A percentile compares a stretch with the other conserved stretches of the same genome.
Evolutionary conservation across 257 asterid species (phyloP).

Genomic region (Jasminum sambac): DNA sequence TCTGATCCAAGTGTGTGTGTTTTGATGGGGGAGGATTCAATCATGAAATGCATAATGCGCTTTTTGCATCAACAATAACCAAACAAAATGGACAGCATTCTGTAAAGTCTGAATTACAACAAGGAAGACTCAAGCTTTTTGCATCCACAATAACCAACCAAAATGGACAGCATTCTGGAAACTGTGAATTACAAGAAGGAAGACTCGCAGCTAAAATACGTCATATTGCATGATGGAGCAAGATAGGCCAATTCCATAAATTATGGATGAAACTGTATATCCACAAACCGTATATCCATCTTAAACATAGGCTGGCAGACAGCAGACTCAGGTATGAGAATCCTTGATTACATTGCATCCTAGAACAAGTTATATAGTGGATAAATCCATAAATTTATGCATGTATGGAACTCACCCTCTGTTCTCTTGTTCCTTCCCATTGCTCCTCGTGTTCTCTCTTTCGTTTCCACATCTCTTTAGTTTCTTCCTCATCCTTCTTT

Average conservation of each 20-base stretch:
- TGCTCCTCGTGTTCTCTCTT: slow-evolving; percentile 99
- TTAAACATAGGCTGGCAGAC: too few relatives aligned
- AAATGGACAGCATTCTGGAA: too few relatives aligned
- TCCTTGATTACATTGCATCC: not conserved
- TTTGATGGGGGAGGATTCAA: too few relatives aligned
- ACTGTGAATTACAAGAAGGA: too few relatives aligned
- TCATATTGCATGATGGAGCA: not conserved
- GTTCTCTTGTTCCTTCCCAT: slow-evolving; percentile 99
- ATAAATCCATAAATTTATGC: not conserved
- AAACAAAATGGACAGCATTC: too few relatives aligned
- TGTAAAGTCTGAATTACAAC: too few relatives aligned
- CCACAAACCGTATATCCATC: too few relatives aligned
- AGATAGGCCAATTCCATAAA: not conserved
- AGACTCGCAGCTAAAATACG: not conserved
- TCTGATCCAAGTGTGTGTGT: not conserved
- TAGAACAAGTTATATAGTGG: not conserved
- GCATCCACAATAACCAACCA: too few relatives aligned
- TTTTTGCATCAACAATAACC: too few relatives aligned
- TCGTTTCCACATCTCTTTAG: slow-evolving; percentile 97
- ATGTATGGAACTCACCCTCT: slow-evolving; percentile 61
- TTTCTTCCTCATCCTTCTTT: slow-evolving; percentile 98
- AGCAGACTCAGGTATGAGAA: not conserved
- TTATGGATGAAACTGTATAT: slow-evolving; percentile 29
- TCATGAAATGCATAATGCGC: too few relatives aligned
- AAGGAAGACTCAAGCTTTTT: too few relatives aligned